phyloP scores from a whole-genome alignment of 2,329 filamentous ascomycete genomes.

The Curvularia sp. region DNA sequence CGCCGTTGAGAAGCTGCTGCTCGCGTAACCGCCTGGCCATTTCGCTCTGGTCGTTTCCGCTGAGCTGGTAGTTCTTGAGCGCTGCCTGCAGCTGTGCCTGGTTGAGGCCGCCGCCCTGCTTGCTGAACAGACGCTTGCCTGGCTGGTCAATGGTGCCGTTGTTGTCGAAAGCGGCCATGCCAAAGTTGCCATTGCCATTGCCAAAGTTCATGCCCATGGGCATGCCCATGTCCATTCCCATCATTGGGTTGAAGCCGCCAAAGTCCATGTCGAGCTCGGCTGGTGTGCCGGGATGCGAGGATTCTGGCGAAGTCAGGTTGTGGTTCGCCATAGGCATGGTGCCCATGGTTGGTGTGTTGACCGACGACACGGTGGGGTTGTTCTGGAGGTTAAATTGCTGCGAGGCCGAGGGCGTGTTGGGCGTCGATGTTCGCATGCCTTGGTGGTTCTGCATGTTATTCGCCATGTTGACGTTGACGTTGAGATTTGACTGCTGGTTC shows the following conservation, averaged over 20 bases:
- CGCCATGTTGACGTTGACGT: constrained; percentile 82
- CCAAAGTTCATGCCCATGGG: constrained; percentile 44
- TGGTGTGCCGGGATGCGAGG: constrained; percentile 73
- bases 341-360: constrained; percentile 91
- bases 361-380: constrained; percentile 95
- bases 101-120: constrained; percentile 74
- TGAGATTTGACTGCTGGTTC: constrained; percentile 71
- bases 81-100: constrained; percentile 75
- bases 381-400: constrained; percentile 77
- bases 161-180: constrained; percentile 51
- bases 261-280: constrained; percentile 78
- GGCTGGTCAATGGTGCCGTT: constrained; percentile 80
- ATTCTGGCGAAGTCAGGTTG: constrained; percentile 67
- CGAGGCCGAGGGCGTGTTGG: constrained; percentile 78
- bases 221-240: constrained; percentile 44
- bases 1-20: constrained; percentile 66
- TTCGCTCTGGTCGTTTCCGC: constrained; percentile 68
- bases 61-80: constrained; percentile 76
- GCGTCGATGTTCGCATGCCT: constrained; percentile 83
- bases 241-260: constrained; percentile 49
- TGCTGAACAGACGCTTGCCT: constrained; percentile 88
- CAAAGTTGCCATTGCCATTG: constrained; percentile 46
- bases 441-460: constrained; percentile 72
- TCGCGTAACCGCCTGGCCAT: constrained; percentile 71
- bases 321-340: constrained; percentile 73